Evolutionary conservation across 352 stramenopile species (phyloP).

Genomic region (Phytophthora pluvialis): DNA sequence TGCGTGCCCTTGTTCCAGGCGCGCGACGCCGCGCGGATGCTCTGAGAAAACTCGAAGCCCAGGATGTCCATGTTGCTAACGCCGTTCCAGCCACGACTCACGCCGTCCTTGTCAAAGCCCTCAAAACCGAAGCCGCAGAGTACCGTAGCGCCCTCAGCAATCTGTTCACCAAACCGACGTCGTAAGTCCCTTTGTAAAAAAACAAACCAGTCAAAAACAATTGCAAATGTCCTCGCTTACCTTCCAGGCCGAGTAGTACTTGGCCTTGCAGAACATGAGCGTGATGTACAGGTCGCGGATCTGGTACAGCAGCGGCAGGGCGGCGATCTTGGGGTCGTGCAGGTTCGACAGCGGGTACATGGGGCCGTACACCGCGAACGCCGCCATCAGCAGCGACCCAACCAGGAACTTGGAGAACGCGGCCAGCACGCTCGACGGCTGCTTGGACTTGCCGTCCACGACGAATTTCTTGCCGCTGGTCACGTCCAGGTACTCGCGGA

Average conservation of each 20-base stretch:
- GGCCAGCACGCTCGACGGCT: constrained; percentile 67
- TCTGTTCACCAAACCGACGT: constrained; percentile 26
- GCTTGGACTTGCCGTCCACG: constrained; percentile 48
- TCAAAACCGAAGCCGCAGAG: constrained; percentile 94
- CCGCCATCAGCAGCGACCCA: constrained; percentile 65
- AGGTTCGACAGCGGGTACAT: constrained; percentile 62
- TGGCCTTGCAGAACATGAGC: constrained; percentile 91
- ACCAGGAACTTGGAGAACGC: constrained; percentile 85
- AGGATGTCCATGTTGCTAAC: constrained; percentile 98
- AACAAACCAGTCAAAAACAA: constrained; percentile 28
- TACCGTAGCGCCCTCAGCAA: constrained; percentile 81
- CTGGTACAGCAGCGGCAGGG: constrained; percentile 63
- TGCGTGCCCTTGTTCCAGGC: constrained; percentile 98
- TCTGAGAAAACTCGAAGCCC: constrained; percentile 93
- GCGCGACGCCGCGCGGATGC: constrained; percentile 88
- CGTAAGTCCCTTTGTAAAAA: constrained; percentile 44
- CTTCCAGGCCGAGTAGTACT: constrained; percentile 98
- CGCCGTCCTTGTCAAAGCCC: constrained; percentile 91
- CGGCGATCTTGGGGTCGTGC: constrained; percentile 49
- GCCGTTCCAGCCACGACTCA: constrained; percentile 91
- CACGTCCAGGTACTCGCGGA: constrained; percentile 91
- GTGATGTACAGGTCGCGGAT: constrained; percentile 89
- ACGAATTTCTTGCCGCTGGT: constrained; percentile 70
- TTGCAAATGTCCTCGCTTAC: constrained; percentile 38
- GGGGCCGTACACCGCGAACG: constrained; percentile 56